These are phyloP conservation scores for Tolypocladium sp. DNA, from an alignment of 2,329 filamentous ascomycete species.

Conservation along the genomic window DNA sequence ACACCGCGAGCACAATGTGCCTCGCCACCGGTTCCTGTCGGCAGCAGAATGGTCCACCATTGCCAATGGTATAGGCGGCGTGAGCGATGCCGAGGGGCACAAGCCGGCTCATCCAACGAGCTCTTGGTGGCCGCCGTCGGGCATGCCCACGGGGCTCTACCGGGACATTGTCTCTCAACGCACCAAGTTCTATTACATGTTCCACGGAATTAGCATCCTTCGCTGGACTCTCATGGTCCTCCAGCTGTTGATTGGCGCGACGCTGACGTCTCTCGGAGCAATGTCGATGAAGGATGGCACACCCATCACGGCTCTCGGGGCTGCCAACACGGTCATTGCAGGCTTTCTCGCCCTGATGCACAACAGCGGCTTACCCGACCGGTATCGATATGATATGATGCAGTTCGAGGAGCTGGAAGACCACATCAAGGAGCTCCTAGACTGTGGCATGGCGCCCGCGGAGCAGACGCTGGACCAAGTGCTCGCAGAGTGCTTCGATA, in stretches of 20 bases:
- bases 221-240: constrained; percentile 38
- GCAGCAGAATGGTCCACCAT: constrained; percentile 35
- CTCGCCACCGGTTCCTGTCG: constrained; percentile 29
- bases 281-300: constrained; percentile 25
- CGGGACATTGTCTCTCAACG: constrained; percentile 35
- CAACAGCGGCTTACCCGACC: constrained; percentile 43
- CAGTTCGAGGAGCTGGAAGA: constrained; percentile 42
- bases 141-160: constrained; percentile 40
- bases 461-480: constrained; percentile 34
- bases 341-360: constrained; percentile 42
- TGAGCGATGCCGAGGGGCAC: constrained; percentile 34
- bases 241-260: constrained; percentile 39
- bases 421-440: constrained; percentile 38
- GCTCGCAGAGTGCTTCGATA: constrained; percentile 36
- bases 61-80: constrained; percentile 37
- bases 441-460: constrained; percentile 34
- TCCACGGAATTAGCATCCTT: constrained; percentile 30
- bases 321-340: constrained; percentile 39
- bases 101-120: constrained; percentile 30
- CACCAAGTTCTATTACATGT: constrained; percentile 33
- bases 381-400: constrained; percentile 38
- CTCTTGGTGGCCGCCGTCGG: constrained; percentile 35
- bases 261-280: constrained; percentile 40
- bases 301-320: constrained; percentile 39
- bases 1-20: constrained; percentile 8